Base-by-base conservation (phyloP, 106 monocot genomes). In the Vanilla planifolia region DNA sequence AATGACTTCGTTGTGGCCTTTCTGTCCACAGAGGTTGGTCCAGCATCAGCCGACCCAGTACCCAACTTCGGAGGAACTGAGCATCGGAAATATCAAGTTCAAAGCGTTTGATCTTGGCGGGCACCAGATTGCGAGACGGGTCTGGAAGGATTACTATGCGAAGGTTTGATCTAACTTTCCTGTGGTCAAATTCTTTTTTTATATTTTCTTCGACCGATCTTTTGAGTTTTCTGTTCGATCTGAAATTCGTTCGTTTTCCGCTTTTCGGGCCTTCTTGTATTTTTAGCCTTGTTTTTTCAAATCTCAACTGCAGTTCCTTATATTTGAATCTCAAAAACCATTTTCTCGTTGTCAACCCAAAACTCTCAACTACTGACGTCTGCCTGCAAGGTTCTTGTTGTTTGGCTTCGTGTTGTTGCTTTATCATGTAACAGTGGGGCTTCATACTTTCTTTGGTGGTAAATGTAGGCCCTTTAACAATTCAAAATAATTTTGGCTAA, bases 111-210 rank as follows among this genome's bases (percentile, higher is more conserved):
- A 82, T 75, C 68, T 80, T 46, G 86, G 86, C 33, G 91, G 91
- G 0, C 91, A 92, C 68, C 91, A 83, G 75, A 86, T 92, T 13
- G 91, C 91, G 22, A 79, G 91, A 3, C 73, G 91, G 5, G 86
- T 91, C 17, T 91, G 91, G 82, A 90, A 82, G 67, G 90, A 82
- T 62, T 85, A 85, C 71, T 86, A 83, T 51, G 89, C 89, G 13
- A 78, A 89, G 89, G 89, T 89, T 15, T 61, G 21, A 5, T 62
- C 19, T 30, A 7, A n/a, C 29, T 51, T 50, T 47, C 35, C 11
- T 1, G 14, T 66, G 3, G 22, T 56, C 13, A 33, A 40, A 2
- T 3, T 39, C 19, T 8, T 29, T 17, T 17, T 39, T 42, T 53
- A 16, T 33, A 34, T 9, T 36, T 35, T 5, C 22, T 71, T 4